Conservation (phyloP, 2,329 filamentous ascomycete species). For the Neofusicoccum sp. region DNA sequence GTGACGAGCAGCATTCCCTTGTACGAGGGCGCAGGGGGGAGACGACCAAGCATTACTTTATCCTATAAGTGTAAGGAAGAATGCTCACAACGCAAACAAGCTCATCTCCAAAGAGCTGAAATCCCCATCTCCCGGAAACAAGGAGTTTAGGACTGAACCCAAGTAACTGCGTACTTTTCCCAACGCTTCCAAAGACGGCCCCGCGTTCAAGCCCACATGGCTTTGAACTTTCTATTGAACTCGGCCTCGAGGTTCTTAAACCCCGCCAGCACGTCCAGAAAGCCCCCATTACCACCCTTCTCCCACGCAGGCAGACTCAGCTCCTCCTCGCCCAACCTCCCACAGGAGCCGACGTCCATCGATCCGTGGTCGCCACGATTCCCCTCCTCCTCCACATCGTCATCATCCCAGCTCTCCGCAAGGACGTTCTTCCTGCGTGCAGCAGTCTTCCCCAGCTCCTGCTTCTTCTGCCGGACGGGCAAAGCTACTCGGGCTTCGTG, state of each 20-base stretch:
- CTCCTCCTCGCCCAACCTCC: constrained; percentile 19
- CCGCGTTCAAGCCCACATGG: constrained; percentile 58
- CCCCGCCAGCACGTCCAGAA: constrained; percentile 61
- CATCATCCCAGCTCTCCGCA: constrained; percentile 44
- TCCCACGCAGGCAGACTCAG: constrained; percentile 42
- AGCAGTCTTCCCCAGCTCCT: too few species aligned
- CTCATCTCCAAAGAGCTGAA: too few species aligned
- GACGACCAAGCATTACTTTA: too few species aligned
- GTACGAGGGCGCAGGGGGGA: too few species aligned
- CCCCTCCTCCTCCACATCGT: constrained; percentile 39
- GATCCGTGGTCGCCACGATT: constrained; percentile 21
- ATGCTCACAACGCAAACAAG: too few species aligned
- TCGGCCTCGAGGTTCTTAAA: constrained; percentile 61
- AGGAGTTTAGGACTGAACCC: too few species aligned
- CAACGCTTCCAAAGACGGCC: not conserved
- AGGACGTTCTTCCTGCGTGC: constrained; percentile 35
- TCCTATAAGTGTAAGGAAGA: too few species aligned
- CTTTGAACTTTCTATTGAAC: constrained; percentile 66
- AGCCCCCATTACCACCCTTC: constrained; percentile 46
- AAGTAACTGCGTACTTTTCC: not conserved
- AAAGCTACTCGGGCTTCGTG: constrained; percentile 34
- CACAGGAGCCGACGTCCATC: not conserved
- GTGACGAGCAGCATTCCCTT: too few species aligned
- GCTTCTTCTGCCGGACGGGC: constrained; percentile 39
- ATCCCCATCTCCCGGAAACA: too few species aligned